Evolutionary conservation across 768 basidiomycete species (phyloP), one percentile per base, ranked within the genome.

Genomic region (Candolleomyces aberdarensis): DNA sequence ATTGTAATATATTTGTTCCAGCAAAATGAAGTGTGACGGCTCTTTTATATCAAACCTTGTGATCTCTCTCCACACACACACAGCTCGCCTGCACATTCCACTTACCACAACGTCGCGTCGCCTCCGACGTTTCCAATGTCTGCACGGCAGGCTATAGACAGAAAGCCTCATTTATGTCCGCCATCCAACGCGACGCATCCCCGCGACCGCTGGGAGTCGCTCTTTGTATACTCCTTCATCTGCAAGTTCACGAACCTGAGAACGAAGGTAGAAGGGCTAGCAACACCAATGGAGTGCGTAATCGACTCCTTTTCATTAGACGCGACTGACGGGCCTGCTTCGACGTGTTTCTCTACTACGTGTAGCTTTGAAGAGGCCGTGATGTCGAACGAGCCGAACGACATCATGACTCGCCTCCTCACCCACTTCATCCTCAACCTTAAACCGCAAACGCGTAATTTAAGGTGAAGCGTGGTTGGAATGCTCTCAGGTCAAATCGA

Each of bases 371-470:
- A 94, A 75, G 84, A 88, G 60, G 89, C 92, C 58, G 77, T 94
- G 67, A 75, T 92, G 74, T 81, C 83, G 65, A 81, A 78, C 66
- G 90, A 85, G 74, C 85, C 87, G 59, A 86, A 91, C 72, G 80
- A 83, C 61, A 81, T 93, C 67, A 79, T 94, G 64, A 87, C 85
- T 48, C 82, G 84, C 69, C 78, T 94, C 66, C 85, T 94, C 20
- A 80, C 80, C 61, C 84, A 86, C 62, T 94, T 94, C 72, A 82
- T 94, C 66, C 79, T 87, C 67, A 93, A 92, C 74, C 83, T 94
- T 66, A 85, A 86, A 70, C 91, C 92, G 19, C 88, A 88, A 74
- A 89, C 91, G 86, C 89, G 91, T 88, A 92, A 92, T 80, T 81
- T 92, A 75, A 90, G 88, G 91, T 91, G 76, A 76, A 85, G 72